Conservation (phyloP, 2,329 filamentous ascomycete species). For the Boeremia exigua region DNA sequence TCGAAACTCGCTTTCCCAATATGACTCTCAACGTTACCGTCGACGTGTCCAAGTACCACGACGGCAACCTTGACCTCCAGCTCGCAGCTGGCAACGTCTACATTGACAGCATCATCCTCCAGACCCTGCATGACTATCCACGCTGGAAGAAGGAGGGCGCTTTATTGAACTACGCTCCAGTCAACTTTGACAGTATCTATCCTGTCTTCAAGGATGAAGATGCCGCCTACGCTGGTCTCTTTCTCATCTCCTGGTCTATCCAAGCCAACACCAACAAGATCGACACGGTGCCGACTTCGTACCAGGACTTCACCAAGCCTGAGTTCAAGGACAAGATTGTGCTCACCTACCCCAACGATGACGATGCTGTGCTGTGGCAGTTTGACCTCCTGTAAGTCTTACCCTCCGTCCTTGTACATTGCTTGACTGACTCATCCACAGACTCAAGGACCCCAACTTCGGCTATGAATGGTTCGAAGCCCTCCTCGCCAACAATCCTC, state of each 20-base stretch:
- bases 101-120: slow-evolving; percentile 56
- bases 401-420: neutral
- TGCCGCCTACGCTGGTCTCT: slow-evolving; percentile 53
- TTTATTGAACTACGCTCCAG: slow-evolving; percentile 58
- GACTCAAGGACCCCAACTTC: slow-evolving; percentile 40
- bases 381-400: slow-evolving; percentile 54
- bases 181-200: slow-evolving; percentile 54
- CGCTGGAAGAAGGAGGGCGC: slow-evolving; percentile 58
- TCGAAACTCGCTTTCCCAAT: slow-evolving; percentile 56
- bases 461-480: slow-evolving; percentile 57
- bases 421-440: slow-evolving; percentile 5
- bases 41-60: slow-evolving; percentile 63
- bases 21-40: slow-evolving; percentile 62
- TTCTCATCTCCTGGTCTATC: slow-evolving; percentile 46
- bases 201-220: slow-evolving; percentile 51
- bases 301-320: slow-evolving; percentile 54
- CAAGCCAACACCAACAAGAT: slow-evolving; percentile 48
- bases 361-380: slow-evolving; percentile 61
- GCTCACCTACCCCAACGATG: slow-evolving; percentile 64
- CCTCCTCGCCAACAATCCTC: slow-evolving; percentile 57
- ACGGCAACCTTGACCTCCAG: slow-evolving; percentile 55
- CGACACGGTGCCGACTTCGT: slow-evolving; percentile 47
- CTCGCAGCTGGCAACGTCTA: slow-evolving; percentile 44
- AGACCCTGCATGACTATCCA: slow-evolving; percentile 60
- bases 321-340: slow-evolving; percentile 62